phyloP scores from a whole-genome alignment of 768 basidiomycete species.

The Paxillus rubicundulus region DNA sequence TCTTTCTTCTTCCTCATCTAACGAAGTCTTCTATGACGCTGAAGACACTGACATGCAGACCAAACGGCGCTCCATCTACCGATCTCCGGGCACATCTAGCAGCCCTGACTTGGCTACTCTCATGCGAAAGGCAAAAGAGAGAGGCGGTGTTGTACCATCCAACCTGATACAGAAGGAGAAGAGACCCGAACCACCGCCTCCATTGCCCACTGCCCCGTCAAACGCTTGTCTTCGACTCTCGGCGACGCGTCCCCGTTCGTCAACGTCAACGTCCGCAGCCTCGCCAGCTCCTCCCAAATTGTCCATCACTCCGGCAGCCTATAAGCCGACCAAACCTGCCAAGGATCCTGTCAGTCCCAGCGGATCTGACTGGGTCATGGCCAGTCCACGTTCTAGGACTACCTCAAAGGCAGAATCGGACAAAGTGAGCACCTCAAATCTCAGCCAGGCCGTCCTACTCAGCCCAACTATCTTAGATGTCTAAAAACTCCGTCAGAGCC shows the following conservation, averaged over 20 bases:
- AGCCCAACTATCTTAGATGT: slow-evolving; percentile 17
- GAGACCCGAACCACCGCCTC: slow-evolving; percentile 42
- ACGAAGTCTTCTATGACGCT: slow-evolving; percentile 61
- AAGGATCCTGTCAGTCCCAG: slow-evolving; percentile 34
- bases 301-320: slow-evolving; percentile 34
- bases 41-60: slow-evolving; percentile 67
- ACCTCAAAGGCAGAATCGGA: slow-evolving; percentile 40
- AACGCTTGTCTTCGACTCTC: slow-evolving; percentile 27
- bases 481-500: slow-evolving; percentile 65
- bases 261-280: slow-evolving; percentile 37
- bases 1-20: slow-evolving; percentile 50
- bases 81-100: slow-evolving; percentile 84
- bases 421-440: slow-evolving; percentile 44
- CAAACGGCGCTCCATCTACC: slow-evolving; percentile 82
- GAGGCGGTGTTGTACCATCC: slow-evolving; percentile 44
- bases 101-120: slow-evolving; percentile 91
- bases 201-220: slow-evolving; percentile 35
- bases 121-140: slow-evolving; percentile 77
- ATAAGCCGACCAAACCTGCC: slow-evolving; percentile 20
- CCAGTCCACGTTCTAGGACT: slow-evolving; percentile 45
- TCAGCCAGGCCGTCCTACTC: neutral
- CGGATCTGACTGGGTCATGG: slow-evolving; percentile 46
- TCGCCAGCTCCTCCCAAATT: slow-evolving; percentile 31
- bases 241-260: slow-evolving; percentile 40
- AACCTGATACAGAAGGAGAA: slow-evolving; percentile 34